Evolutionary conservation across 345 rosid genomes (phyloP), one percentile per base, ranked within the genome.

Genomic region (Mallotus nudiflorus): DNA sequence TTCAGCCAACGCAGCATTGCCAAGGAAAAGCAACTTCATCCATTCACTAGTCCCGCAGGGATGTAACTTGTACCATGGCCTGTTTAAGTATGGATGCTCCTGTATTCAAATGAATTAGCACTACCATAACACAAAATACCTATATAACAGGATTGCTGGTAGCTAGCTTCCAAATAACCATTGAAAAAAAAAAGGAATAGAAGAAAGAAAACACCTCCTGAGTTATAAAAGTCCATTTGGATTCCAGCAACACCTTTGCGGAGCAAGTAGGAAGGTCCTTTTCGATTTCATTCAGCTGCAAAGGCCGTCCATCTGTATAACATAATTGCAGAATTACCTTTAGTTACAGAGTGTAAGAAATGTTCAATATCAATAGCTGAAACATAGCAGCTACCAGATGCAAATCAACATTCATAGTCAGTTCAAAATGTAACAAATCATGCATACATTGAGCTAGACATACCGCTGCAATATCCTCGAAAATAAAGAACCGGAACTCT

Each of bases 11-110:
- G 72, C 67, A 60, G 66, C 62, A 29, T 82, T 77, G 1, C 81
- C 83, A n/a, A 62, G 80, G 61, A 86, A 83, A 64, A 93, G 96
- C 73, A 91, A 69, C 70, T 84, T 90, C 79, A 90, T 84, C 91
- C 95, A 90, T 70, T 94, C 96, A 31, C 84, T 73, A 22, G 97
- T 91, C 11, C 95, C 97, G 28, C 97, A 94, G 0, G 98, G 98
- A 81, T 94, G 98, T 74, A 94, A 77, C 82, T 91, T 91, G 82
- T 82, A 86, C 98, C 98, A 94, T 37, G 97, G 96, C 59, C 92
- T 80, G 71, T 85, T 81, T 77, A 94, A 73, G 83, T 78, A 88
- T 20, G 98, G 96, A 85, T 94, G 98, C 69, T 94, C 97, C 96
- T 93, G 78, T 58, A 71, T 40, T 69, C 56, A 19, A 55, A 35